Conservation (phyloP, 2,329 filamentous ascomycete genomes). For the Paecilomyces dactylethromorphus region DNA sequence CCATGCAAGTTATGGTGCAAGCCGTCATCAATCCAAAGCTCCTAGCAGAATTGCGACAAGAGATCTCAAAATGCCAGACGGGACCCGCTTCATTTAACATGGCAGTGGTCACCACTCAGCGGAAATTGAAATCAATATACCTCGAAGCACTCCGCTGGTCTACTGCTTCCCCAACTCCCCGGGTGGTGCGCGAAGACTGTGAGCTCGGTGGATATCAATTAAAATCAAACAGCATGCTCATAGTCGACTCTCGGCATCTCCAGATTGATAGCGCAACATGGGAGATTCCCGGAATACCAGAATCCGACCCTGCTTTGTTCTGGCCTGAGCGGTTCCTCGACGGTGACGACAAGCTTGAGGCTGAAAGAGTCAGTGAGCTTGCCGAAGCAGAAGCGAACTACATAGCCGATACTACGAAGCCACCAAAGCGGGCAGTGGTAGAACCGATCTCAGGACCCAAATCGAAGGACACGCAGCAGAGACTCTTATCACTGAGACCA, state of each 20-base stretch:
- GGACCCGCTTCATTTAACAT: background rate
- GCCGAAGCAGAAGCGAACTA: background rate
- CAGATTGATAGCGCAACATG: background rate
- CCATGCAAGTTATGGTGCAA: background rate
- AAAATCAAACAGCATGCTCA: background rate
- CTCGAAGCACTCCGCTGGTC: background rate
- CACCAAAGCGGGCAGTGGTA: background rate
- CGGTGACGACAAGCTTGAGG: background rate
- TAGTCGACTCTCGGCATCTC: background rate
- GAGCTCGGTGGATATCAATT: background rate
- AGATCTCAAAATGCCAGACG: background rate
- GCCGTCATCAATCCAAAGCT: background rate
- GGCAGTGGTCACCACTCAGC: background rate
- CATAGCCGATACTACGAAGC: background rate
- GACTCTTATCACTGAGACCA: slow-evolving; percentile 19
- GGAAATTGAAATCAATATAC: background rate
- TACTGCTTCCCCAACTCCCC: background rate
- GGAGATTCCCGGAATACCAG: background rate
- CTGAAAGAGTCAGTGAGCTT: background rate
- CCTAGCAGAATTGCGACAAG: background rate
- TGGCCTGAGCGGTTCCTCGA: background rate
- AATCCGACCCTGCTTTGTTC: background rate
- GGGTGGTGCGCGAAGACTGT: background rate
- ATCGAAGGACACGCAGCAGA: background rate
- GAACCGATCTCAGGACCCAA: background rate